Percentiles rank a stretch among this genome's conserved stretches.
Evolutionary conservation across 1,284 basidiomycete genomes (phyloP).

Genomic region (Anthracocystis walkeri): DNA sequence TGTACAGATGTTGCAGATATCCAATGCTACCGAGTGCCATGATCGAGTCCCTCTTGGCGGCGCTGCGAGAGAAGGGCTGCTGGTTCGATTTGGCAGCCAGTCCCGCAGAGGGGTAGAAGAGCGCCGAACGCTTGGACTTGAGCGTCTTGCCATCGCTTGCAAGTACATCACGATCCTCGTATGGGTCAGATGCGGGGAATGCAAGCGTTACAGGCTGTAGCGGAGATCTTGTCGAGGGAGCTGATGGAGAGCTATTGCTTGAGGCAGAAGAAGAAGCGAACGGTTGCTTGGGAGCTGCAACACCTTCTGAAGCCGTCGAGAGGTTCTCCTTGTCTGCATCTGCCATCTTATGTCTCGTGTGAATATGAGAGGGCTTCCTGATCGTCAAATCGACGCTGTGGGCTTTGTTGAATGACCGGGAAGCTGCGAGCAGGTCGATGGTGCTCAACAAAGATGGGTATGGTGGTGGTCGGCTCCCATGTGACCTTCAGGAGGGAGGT

Average conservation of each 20-base stretch:
- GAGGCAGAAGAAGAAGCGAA: not conserved
- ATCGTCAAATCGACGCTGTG: not conserved
- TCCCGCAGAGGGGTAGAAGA: constrained; percentile 50
- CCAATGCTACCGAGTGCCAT: constrained; percentile 59
- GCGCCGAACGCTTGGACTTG: constrained; percentile 19
- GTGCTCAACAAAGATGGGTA: no score
- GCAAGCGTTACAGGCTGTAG: constrained; percentile 4
- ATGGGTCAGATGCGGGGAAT: constrained; percentile 34
- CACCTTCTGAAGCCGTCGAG: not conserved
- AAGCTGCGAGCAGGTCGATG: no score
- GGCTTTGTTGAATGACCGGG: no score
- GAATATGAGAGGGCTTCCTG: not conserved
- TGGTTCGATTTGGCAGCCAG: constrained; percentile 51
- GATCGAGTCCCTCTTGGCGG: constrained; percentile 57
- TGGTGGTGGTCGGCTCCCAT: no score
- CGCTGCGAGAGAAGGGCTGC: constrained; percentile 57
- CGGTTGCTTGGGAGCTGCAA: not conserved
- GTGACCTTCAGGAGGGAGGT: no score
- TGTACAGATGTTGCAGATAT: constrained; percentile 58
- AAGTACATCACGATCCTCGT: constrained; percentile 38
- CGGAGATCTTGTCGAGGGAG: not conserved
- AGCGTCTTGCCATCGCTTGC: constrained; percentile 36
- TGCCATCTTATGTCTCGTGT: constrained; percentile 5
- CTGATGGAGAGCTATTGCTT: not conserved
- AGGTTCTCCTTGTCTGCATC: constrained; percentile 38